Percentiles rank a stretch among this genome's conserved stretches.
phyloP scores from a whole-genome alignment of 1,284 basidiomycete genomes.

The Trichosporon sp. region DNA sequence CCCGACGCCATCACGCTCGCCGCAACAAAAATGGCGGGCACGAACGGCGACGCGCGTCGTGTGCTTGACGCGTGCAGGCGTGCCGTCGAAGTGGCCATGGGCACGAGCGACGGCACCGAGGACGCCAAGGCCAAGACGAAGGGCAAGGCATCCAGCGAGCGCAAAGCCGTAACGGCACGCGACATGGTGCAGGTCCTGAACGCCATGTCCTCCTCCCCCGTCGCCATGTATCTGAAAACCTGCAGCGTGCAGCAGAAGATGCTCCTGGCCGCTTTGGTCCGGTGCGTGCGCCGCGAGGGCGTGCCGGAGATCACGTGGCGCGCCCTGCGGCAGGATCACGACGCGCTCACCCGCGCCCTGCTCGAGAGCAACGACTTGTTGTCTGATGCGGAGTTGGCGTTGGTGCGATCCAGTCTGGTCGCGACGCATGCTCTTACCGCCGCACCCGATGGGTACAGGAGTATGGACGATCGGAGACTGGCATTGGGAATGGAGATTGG shows the following conservation, averaged over 20 bases:
- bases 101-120: slow-evolving; percentile 23
- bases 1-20: slow-evolving; percentile 83
- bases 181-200: slow-evolving; percentile 82
- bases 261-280: slow-evolving; percentile 83
- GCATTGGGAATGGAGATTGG: slow-evolving; percentile 56
- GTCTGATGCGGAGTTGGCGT: slow-evolving; percentile 47
- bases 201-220: slow-evolving; percentile 88
- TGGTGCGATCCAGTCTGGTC: slow-evolving; percentile 48
- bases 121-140: not conserved
- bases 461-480: slow-evolving; percentile 50
- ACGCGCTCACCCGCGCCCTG: slow-evolving; percentile 50
- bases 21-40: slow-evolving; percentile 85
- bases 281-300: slow-evolving; percentile 79
- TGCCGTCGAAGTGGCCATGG: slow-evolving; percentile 73
- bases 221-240: slow-evolving; percentile 75
- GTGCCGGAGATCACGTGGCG: slow-evolving; percentile 83
- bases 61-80: slow-evolving; percentile 90
- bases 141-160: not conserved
- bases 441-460: slow-evolving; percentile 42
- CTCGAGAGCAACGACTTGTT: slow-evolving; percentile 50
- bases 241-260: slow-evolving; percentile 84
- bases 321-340: slow-evolving; percentile 59
- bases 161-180: slow-evolving; percentile 65
- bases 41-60: slow-evolving; percentile 91
- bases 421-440: slow-evolving; percentile 51